These are phyloP conservation scores for Sporothrix schenckii DNA, from an alignment of 2,329 filamentous ascomycete genomes.

Conservation along the genomic window DNA sequence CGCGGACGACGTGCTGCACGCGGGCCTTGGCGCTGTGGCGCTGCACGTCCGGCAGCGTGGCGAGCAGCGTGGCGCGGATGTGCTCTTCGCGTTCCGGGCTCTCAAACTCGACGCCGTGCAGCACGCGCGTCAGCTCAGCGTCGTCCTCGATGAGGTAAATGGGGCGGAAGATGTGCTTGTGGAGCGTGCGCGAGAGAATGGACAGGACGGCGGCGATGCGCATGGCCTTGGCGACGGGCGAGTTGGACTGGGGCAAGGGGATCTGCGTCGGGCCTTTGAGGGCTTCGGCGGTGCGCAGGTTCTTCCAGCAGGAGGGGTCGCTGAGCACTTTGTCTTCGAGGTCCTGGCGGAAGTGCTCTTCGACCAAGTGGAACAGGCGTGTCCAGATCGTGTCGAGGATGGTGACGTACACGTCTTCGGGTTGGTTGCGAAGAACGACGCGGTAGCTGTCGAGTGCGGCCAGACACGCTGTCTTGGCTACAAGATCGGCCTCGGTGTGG, in stretches of 20 bases:
- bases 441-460: conserved; percentile 41
- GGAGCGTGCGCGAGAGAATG: conserved; percentile 42
- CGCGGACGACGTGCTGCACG: conserved; percentile 43
- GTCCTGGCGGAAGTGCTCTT: conserved; percentile 42
- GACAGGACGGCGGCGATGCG: conserved; percentile 44
- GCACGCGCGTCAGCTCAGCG: conserved; percentile 41
- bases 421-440: conserved; percentile 39
- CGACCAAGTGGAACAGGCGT: conserved; percentile 42
- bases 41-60: conserved; percentile 42
- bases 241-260: conserved; percentile 45
- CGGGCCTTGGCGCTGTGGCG: conserved; percentile 39
- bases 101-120: conserved; percentile 42
- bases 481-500: conserved; percentile 37
- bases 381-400: conserved; percentile 46
- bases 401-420: conserved; percentile 42
- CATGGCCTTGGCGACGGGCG: conserved; percentile 45
- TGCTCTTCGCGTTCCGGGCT: conserved; percentile 42
- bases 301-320: conserved; percentile 44
- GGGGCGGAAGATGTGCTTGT: conserved; percentile 44
- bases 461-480: conserved; percentile 37
- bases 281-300: conserved; percentile 42
- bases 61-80: conserved; percentile 42
- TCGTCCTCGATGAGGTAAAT: conserved; percentile 44
- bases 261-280: conserved; percentile 43
- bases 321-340: conserved; percentile 41